Percentiles rank a stretch among this genome's conserved stretches.
phyloP scores from a whole-genome alignment of 495 filamentous ascomycete species.

The Penicillium egyptiacum region DNA sequence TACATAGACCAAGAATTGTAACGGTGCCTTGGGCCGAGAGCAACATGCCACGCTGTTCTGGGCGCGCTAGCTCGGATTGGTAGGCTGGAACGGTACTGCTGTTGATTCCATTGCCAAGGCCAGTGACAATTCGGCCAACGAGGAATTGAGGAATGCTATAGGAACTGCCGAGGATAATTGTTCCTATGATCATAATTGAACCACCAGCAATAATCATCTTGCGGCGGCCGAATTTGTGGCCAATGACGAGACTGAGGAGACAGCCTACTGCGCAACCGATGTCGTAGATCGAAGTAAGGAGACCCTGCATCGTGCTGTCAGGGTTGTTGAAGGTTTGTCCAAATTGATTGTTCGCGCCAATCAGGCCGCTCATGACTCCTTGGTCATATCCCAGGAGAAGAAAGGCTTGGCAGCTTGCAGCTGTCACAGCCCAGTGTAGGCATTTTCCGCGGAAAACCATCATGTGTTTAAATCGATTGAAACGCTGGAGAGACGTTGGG shows the following conservation, averaged over 20 bases:
- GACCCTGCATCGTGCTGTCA: slow-evolving; percentile 40
- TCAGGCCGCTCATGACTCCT: slow-evolving; percentile 40
- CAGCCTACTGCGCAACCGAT: slow-evolving; percentile 49
- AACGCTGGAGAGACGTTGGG: background rate
- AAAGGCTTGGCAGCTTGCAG: slow-evolving; percentile 37
- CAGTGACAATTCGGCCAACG: slow-evolving; percentile 49
- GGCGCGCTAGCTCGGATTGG: slow-evolving; percentile 52
- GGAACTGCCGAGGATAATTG: slow-evolving; percentile 45
- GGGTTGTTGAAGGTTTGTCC: slow-evolving; percentile 41
- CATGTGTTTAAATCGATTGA: background rate
- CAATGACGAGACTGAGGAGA: slow-evolving; percentile 42
- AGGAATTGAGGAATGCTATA: slow-evolving; percentile 51
- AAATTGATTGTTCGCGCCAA: slow-evolving; percentile 42
- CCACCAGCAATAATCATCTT: slow-evolving; percentile 44
- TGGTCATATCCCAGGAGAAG: slow-evolving; percentile 42
- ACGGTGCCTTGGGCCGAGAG: slow-evolving; percentile 50
- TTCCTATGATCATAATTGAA: slow-evolving; percentile 44
- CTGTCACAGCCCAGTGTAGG: slow-evolving; percentile 27
- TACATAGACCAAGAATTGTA: slow-evolving; percentile 43
- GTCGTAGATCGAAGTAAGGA: slow-evolving; percentile 48
- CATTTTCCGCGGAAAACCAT: slow-evolving; percentile 22
- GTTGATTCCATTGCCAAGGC: slow-evolving; percentile 53
- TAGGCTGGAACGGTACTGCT: slow-evolving; percentile 54
- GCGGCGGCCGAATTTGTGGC: slow-evolving; percentile 43
- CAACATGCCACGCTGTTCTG: slow-evolving; percentile 59